Base-by-base conservation (phyloP, 768 basidiomycete species). In the Hygrophorus pudorinus region DNA sequence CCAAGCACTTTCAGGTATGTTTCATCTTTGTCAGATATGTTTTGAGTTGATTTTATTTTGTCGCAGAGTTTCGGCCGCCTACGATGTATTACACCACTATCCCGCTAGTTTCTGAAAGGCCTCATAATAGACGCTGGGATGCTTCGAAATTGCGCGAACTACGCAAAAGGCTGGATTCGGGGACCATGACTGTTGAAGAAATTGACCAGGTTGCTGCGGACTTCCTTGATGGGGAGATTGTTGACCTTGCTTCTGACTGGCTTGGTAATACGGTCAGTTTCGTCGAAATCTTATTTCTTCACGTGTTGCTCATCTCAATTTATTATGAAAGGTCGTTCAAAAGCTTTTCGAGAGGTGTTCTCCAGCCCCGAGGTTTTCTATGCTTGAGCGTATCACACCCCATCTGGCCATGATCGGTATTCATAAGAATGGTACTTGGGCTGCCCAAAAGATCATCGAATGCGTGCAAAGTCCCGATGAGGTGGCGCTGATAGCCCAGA, bases 371-470 rank as follows among this genome's bases (percentile, higher is more conserved):
- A 73, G 92, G 53, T 75, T 89, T 50, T 81, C 82, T 12, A 93
- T 99, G 87, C 70, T 99, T 44, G 93, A 98, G 55, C 81, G 93
- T 39, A 84, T 98, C 49, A 76, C 80, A 3, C 96, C 96, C 38
- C 86, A 94, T 59, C 70, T 99, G 32, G 94, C 94, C 17, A 88
- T 89, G 79, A 96, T 98, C 51, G 96, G 96, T 20, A 92, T 94
- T 45, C 96, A 99, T 72, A 98, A 98, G 71, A 98, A 99, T 53
- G 96, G 96, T 21, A 99, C 96, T 1, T 98, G 96, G 96, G 94
- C 94, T 2, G 93, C 93, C 2, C 96, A 99, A 65, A 98, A 97
- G 73, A 91, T 96, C 58, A 98, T 98, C 47, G 92, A 97, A 65
- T 94, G 91, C 49, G 87, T 92, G 35, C 77, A 81, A 45, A 81